Percentiles rank a stretch among this genome's conserved stretches.
These are phyloP conservation scores for Podochytrium sp. DNA, from an alignment of 192 early-diverging fungal genomes.

Conservation along the genomic window DNA sequence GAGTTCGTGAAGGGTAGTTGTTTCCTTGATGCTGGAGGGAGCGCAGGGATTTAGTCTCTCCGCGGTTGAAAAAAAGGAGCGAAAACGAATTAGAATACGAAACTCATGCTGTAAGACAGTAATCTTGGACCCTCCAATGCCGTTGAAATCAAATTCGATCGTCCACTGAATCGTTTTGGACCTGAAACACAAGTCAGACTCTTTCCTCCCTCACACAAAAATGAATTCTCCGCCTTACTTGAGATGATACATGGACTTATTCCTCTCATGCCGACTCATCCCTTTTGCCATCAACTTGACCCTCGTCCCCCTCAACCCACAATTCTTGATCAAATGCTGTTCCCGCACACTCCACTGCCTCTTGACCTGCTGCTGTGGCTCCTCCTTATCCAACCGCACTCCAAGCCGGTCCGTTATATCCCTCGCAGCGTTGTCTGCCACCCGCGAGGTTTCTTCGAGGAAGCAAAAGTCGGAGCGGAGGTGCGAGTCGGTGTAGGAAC, in stretches of 20 bases:
- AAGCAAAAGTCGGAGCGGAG: conserved; percentile 9
- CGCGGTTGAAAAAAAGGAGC: background rate
- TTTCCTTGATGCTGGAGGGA: background rate
- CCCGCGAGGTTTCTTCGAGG: conserved; percentile 6
- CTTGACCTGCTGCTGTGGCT: background rate
- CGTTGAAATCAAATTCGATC: background rate
- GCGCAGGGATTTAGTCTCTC: too few species aligned
- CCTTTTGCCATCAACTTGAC: background rate
- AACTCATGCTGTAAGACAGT: background rate
- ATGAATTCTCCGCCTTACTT: too few species aligned
- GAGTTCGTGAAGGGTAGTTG: background rate
- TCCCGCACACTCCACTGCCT: background rate
- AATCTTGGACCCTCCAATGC: background rate
- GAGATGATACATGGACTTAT: too few species aligned
- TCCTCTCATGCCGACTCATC: background rate
- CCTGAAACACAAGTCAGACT: background rate
- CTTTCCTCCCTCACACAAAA: too few species aligned
- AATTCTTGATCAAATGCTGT: too few species aligned
- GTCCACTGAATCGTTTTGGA: conserved; percentile 6
- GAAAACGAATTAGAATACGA: background rate
- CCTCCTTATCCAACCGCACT: background rate
- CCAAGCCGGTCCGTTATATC: background rate
- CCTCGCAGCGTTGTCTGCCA: background rate
- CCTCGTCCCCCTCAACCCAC: too few species aligned
- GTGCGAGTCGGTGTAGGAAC: background rate